Evolutionary conservation across 2,329 filamentous ascomycete genomes (phyloP).

Genomic region (Colletotrichum tamarilloi): DNA sequence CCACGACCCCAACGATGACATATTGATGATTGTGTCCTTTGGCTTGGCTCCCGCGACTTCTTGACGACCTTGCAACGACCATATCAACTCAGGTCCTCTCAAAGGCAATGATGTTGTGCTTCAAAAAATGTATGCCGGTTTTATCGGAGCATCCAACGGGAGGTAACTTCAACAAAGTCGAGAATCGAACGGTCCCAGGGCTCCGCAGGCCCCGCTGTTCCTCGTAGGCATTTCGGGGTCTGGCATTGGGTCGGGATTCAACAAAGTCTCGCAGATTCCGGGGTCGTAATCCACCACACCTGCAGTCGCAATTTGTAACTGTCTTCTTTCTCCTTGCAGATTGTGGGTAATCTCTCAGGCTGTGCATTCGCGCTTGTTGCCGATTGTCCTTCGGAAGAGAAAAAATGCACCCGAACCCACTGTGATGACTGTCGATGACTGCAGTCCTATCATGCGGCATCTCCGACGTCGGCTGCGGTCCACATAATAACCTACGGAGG

Average conservation of each 20-base stretch:
- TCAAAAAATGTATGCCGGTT: neutral
- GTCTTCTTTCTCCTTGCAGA: neutral
- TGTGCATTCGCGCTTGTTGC: neutral
- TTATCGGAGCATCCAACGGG: neutral
- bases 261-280: conserved; percentile 27
- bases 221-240: conserved; percentile 23
- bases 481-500: conserved; percentile 27
- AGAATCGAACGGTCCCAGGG: neutral
- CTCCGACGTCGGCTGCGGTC: conserved; percentile 29
- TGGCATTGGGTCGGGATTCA: conserved; percentile 22
- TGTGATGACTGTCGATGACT: conserved; percentile 4
- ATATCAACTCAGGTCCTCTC: neutral
- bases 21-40: conserved; percentile 20
- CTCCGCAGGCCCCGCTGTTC: conserved; percentile 16
- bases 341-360: conserved; percentile 1
- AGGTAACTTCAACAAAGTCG: neutral
- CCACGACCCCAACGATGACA: conserved; percentile 28
- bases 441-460: neutral
- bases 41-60: conserved; percentile 18
- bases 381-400: neutral
- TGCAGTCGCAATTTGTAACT: conserved; percentile 28
- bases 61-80: neutral
- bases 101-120: neutral
- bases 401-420: conserved; percentile 15
- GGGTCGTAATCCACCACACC: conserved; percentile 21